Evolutionary conservation across 768 basidiomycete species (phyloP).

Genomic region (Astraeus odoratus): DNA sequence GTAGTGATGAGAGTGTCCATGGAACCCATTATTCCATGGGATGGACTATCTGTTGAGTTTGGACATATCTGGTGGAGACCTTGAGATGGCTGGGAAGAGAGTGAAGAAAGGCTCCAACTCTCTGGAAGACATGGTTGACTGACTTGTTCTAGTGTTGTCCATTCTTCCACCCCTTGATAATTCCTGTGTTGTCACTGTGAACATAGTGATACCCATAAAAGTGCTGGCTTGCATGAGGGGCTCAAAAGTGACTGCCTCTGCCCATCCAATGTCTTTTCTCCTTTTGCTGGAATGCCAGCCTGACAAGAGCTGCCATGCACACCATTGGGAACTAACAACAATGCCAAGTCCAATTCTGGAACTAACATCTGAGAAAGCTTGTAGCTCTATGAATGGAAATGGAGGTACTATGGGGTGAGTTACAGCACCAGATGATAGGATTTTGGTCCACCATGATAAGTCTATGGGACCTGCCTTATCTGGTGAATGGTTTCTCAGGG

Average conservation of each 20-base stretch:
- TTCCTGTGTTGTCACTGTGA: slow-evolving; percentile 8
- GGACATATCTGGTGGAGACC: neutral
- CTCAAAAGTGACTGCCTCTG: slow-evolving; percentile 13
- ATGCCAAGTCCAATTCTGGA: slow-evolving; percentile 30
- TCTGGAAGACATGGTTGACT: slow-evolving; percentile 12
- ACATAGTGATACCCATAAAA: neutral
- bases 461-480: slow-evolving; percentile 7
- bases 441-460: slow-evolving; percentile 30
- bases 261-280: slow-evolving; percentile 39
- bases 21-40: neutral
- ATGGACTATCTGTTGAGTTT: slow-evolving; percentile 7
- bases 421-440: neutral
- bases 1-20: slow-evolving; percentile 4
- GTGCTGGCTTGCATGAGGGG: slow-evolving; percentile 3
- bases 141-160: slow-evolving; percentile 4
- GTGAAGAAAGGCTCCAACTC: slow-evolving; percentile 7
- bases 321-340: slow-evolving; percentile 23
- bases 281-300: slow-evolving; percentile 22
- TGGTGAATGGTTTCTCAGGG: slow-evolving; percentile 22
- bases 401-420: neutral
- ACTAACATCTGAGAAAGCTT: slow-evolving; percentile 36
- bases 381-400: neutral
- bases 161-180: slow-evolving; percentile 10
- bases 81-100: neutral
- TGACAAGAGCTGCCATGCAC: slow-evolving; percentile 27